These are phyloP conservation scores for Cucurbita pepo DNA, from an alignment of 306 rosid genomes.

Conservation along the genomic window DNA sequence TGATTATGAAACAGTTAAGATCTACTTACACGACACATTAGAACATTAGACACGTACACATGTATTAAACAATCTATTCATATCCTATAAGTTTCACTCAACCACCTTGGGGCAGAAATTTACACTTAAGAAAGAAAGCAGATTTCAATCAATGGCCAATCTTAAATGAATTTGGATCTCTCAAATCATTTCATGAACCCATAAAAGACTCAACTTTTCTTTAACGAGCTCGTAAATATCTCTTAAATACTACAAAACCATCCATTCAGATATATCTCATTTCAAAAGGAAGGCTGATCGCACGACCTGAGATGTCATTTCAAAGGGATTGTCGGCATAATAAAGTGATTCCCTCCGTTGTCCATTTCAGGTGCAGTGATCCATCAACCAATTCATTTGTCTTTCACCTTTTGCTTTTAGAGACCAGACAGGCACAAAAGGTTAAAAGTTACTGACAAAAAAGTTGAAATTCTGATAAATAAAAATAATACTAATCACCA, in stretches of 20 bases:
- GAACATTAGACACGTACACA: neutral
- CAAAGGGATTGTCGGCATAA: neutral
- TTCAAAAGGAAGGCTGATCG: neutral
- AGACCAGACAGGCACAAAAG: neutral
- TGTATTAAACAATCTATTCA: neutral
- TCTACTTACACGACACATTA: neutral
- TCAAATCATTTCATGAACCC: neutral
- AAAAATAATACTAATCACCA: neutral
- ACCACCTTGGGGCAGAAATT: neutral
- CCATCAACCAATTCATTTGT: neutral
- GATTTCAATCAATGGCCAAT: neutral
- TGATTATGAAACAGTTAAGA: neutral
- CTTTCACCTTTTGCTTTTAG: neutral
- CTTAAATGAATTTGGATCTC: neutral
- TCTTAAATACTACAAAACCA: neutral
- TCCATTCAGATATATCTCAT: neutral
- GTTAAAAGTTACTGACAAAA: neutral
- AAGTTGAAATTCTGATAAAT: neutral
- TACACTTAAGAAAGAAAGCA: neutral
- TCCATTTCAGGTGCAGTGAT: neutral
- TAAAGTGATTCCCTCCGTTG: neutral
- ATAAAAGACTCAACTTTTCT: neutral
- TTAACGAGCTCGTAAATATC: neutral
- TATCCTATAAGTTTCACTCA: slow-evolving; percentile 1
- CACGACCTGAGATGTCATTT: neutral